Conservation (phyloP, 306 rosid species). For the Castanospermum australe region DNA sequence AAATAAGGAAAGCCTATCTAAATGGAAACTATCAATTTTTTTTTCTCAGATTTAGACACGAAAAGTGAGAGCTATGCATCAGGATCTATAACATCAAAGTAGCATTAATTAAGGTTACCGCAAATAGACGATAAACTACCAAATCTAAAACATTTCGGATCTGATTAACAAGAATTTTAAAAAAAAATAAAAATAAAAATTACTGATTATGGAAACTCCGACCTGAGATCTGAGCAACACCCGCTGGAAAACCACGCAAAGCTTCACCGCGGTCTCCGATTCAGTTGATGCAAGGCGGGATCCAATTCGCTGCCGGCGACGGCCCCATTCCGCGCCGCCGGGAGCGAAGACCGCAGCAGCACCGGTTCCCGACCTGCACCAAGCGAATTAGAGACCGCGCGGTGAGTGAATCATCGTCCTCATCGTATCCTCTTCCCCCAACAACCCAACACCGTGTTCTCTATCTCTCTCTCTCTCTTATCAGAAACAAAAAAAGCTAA, state of each 20-base stretch:
- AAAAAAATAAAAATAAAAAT: background rate
- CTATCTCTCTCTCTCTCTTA: too few relatives aligned
- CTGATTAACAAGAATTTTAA: constrained; percentile 30
- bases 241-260: constrained; percentile 15
- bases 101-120: background rate
- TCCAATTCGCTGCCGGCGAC: constrained; percentile 38
- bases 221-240: constrained; percentile 44
- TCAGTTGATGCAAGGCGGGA: constrained; percentile 99
- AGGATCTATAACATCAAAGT: background rate
- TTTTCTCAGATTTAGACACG: background rate
- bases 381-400: constrained; percentile 98
- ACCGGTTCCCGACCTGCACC: constrained; percentile 99
- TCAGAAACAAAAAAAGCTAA: too few relatives aligned
- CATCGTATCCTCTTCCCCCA: constrained; percentile 14
- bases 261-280: constrained; percentile 83
- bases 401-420: constrained; percentile 39
- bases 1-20: background rate
- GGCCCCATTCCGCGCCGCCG: background rate
- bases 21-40: background rate
- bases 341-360: constrained; percentile 23
- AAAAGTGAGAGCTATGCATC: background rate
- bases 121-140: background rate
- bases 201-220: constrained; percentile 12
- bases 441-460: background rate
- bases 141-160: constrained; percentile 33